Base-by-base conservation (phyloP, 352 stramenopile genomes). In the Globisporangium recalcitrans region DNA sequence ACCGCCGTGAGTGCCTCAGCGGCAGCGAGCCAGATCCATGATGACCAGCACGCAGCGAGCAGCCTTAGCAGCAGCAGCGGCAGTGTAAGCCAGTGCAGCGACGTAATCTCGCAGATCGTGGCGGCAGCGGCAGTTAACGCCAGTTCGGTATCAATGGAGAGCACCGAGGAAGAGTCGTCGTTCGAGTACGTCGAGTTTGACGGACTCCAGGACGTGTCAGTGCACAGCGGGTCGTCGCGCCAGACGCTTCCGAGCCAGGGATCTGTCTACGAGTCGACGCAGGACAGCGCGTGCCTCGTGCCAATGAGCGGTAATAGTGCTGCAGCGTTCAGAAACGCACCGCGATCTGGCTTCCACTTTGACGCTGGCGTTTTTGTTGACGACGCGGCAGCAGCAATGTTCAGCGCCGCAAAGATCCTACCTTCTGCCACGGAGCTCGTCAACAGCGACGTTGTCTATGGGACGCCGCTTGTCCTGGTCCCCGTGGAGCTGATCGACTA, bases 401-500 rank as follows among this genome's bases (percentile, higher is more conserved):
- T 8, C 31, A 22, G 9, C 13, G 16, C 32, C 19, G 19, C 1
- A 16, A 47, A 49, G 34, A 4, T 11, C 10, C 42, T 19, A 32
- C 19, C 4, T 21, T 19, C 19, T 8, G 16, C 40, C 13, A 60
- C 56, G 1, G 47, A 55, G 38, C 61, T 83, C n/a, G 34, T 73
- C n/a, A 83, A 80, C 58, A 61, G 38, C 13, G 60, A 58, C 11
- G 48, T 82, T 24, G 52, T 72, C 14, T 44, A 55, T 16, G 58
- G 63, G 0, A 47, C 54, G n/a, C 16, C 42, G 13, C 9, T 32
- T 4, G 8, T 38, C 9, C 21, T 46, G 14, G 24, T 24, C 0
- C 3, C 44, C 3, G 48, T 65, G n/a, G 75, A 88, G 54, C 68
- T 91, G 3, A 48, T 64, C 1, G 85, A 93, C 65, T 94, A 94